Base-by-base conservation (phyloP, 768 basidiomycete species). In the Lactarius quietus region DNA sequence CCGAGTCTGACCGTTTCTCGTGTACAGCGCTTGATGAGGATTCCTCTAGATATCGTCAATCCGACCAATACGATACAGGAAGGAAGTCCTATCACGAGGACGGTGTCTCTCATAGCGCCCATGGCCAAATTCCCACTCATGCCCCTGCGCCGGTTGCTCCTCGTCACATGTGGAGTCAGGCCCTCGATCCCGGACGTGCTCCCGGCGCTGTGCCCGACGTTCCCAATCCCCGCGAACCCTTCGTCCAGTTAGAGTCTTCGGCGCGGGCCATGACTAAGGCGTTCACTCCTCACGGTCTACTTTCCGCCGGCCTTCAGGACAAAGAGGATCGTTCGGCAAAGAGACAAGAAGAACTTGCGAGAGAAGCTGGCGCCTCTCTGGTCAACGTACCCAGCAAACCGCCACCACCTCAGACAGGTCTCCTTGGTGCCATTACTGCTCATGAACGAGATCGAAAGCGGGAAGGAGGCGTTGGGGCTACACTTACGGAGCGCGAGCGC, bases 331-430 rank as follows among this genome's bases (percentile, higher is more conserved):
- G 96, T 39, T 97, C 95, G 35, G 97, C 97, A 2, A 95, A 95
- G 76, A 84, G 89, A 59, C 94, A 98, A 72, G 96, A 99, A 74
- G 93, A 97, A 74, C 77, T 92, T 14, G 97, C 97, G 12, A 83
- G 95, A 39, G 95, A 97, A 77, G 87, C 83, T 8, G 97, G 97
- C 33, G 91, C 86, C 18, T 93, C 94, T 5, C 83, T 98, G 60
- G 88, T 98, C 79, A 95, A 96, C 74, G 93, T 99, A n/a, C 93
- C 93, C 5, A 86, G 88, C 72, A 96, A 96, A 73, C 94, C 95
- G 0, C 94, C 93, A 0, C 92, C 93, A 2, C 95, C 97, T 9
- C 94, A 96, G 76, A 93, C 91, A 51, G 97, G 97, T 43, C 83
- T 98, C 51, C 86, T 99, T 57, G 97, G 97, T 20, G 96, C 96